Evolutionary conservation across 352 stramenopile species (phyloP), one percentile per base, ranked within the genome.

Genomic region (Globisporangium carolinianum): DNA sequence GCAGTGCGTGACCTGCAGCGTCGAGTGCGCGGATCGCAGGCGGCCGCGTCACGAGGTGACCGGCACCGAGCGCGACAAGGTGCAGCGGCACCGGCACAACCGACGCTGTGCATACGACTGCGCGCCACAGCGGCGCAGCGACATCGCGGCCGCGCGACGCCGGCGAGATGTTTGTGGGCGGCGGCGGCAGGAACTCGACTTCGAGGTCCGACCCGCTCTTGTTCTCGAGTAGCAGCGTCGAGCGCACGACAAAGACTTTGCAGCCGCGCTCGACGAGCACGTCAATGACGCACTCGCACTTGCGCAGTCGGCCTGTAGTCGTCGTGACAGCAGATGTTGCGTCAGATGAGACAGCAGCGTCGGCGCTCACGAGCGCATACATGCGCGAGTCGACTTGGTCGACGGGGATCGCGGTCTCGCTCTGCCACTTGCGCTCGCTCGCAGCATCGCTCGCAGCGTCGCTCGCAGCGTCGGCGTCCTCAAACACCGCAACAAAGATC

Each of bases 171-270:
- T 66, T 68, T 39, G 68, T 71, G n/a, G 71, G 58, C 51, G 82
- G 69, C 12, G 74, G 76, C 46, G 78, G 79, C 8, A 94, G 64
- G 59, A 92, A 89, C 53, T 95, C 83, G n/a, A 94, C 67, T 59
- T 94, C 79, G n/a, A 95, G 60, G 38, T 91, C 81, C 9, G 83
- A 91, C 2, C 74, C 76, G 0, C 83, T 94, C 57, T 91, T 87
- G 65, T 95, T 95, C 42, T 93, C 81, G 11, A 95, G 39, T 48
- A 91, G 61, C 55, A 91, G 59, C 9, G 83, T 89, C 6, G 83
- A 94, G 1, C 85, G 83, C 15, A 95, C 81, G 17, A 93, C 80
- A 55, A 95, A 91, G 58, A 88, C 83, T 60, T 95, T 95, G 67
- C 81, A 91, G n/a, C 86, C 86, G 46, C 78, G 79, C 55, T 95